Percentiles rank a stretch among this genome's conserved stretches.
phyloP scores from a whole-genome alignment of 495 filamentous ascomycete genomes.

The Baudoinia panamericana region DNA sequence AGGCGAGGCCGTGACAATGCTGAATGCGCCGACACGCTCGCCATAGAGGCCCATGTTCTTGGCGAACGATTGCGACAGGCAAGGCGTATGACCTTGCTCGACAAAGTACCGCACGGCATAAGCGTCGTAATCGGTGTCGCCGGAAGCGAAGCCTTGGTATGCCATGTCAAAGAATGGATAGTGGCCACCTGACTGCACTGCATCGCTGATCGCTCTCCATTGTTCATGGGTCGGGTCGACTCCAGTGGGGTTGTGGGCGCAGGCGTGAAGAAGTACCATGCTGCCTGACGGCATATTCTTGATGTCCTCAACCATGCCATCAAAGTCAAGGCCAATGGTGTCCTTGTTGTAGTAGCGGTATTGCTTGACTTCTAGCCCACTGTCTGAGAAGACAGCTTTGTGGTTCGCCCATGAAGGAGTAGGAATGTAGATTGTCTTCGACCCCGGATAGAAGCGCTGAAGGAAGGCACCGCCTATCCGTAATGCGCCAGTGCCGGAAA shows the following conservation, averaged over 20 bases:
- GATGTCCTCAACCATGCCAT: conserved; percentile 83
- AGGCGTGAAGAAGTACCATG: conserved; percentile 88
- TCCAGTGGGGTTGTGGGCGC: conserved; percentile 97
- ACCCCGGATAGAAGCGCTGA: conserved; percentile 70
- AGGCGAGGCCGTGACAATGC: conserved; percentile 65
- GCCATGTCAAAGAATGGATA: conserved; percentile 99
- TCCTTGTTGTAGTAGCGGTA: conserved; percentile 99
- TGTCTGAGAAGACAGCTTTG: conserved; percentile 88
- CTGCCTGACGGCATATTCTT: conserved; percentile 75
- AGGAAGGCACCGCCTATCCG: conserved; percentile 92
- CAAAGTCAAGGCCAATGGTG: conserved; percentile 94
- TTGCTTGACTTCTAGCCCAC: conserved; percentile 74
- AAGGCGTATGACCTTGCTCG: conserved; percentile 77
- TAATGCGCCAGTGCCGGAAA: conserved; percentile 93
- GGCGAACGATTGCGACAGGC: conserved; percentile 87
- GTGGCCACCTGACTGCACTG: conserved; percentile 78
- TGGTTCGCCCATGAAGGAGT: conserved; percentile 98
- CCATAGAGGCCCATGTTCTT: conserved; percentile 99
- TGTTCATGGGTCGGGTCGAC: conserved; percentile 87
- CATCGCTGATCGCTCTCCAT: conserved; percentile 85
- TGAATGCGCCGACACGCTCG: conserved; percentile 96
- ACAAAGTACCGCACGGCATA: conserved; percentile 88
- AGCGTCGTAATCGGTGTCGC: conserved; percentile 81
- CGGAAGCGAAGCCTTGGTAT: conserved; percentile 95
- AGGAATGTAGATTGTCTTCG: conserved; percentile 91